Evolutionary conservation across 352 stramenopile genomes (phyloP), one percentile per base, ranked within the genome.

Genomic region (Thraustotheca clavata): DNA sequence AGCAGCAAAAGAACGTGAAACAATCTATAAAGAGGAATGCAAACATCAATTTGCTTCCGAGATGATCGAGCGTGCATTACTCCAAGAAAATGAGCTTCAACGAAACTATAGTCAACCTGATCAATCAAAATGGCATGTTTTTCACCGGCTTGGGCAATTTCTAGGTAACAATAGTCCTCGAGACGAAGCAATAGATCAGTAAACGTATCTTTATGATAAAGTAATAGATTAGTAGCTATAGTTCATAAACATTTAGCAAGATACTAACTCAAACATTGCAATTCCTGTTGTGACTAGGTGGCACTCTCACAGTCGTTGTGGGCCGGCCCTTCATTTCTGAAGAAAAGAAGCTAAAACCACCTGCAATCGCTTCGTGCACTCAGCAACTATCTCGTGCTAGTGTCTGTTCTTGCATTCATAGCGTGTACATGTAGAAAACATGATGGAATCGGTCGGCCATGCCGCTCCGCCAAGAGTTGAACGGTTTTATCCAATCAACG

Each of bases 401-500:
- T n/a, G n/a, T n/a, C n/a, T n/a, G n/a, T n/a, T n/a, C n/a, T n/a
- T n/a, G n/a, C n/a, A n/a, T n/a, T n/a, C n/a, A n/a, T n/a, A n/a
- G n/a, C n/a, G n/a, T n/a, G n/a, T n/a, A n/a, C n/a, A n/a, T n/a
- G n/a, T n/a, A n/a, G n/a, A n/a, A n/a, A n/a, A n/a, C n/a, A n/a
- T n/a, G n/a, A n/a, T n/a, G n/a, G n/a, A n/a, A n/a, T n/a, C n/a
- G n/a, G n/a, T n/a, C n/a, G n/a, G n/a, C n/a, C n/a, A n/a, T n/a
- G n/a, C n/a, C n/a, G n/a, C n/a, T n/a, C n/a, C n/a, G n/a, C n/a
- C n/a, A n/a, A n/a, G n/a, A n/a, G n/a, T n/a, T n/a, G n/a, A n/a
- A n/a, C n/a, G n/a, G n/a, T n/a, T 60, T 60, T 60, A 22, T 41
- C 50, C 50, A 60, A 60, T 60, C 26, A 60, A 46, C n/a, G 26